phyloP scores from a whole-genome alignment of 2,329 filamentous ascomycete genomes.

The Dryadomyces quercivorus region DNA sequence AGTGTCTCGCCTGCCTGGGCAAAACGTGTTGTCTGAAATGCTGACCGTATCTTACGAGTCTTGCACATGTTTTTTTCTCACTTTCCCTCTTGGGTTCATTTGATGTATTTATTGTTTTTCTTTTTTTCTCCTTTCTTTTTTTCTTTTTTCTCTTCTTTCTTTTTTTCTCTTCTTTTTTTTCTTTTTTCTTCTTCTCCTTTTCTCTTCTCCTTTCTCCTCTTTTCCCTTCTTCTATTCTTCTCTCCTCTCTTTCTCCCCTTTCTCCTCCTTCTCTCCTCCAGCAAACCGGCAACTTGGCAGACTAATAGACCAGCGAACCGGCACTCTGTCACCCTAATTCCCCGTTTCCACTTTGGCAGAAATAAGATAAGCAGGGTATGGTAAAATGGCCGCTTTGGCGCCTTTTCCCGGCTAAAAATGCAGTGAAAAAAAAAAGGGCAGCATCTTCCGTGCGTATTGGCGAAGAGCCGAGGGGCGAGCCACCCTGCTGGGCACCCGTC shows the following conservation, averaged over 20 bases:
- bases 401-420: no score
- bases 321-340: background rate
- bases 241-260: background rate
- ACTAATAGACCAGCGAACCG: background rate
- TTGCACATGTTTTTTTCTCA: background rate
- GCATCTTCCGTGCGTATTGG: background rate
- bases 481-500: constrained; percentile 1
- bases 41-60: background rate
- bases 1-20: no score
- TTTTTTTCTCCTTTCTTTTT: background rate
- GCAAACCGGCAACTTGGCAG: no score
- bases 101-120: background rate
- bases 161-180: background rate
- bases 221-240: background rate
- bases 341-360: no score
- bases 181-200: background rate
- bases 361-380: no score
- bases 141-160: background rate
- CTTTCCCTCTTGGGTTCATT: background rate
- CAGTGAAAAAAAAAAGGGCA: background rate
- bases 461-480: background rate
- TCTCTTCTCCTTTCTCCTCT: background rate
- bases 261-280: no score
- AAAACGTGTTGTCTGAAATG: no score
- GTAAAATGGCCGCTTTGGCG: no score